Conservation (phyloP, 1,139 yeast genomes). For the Geotrichum fermentans region DNA sequence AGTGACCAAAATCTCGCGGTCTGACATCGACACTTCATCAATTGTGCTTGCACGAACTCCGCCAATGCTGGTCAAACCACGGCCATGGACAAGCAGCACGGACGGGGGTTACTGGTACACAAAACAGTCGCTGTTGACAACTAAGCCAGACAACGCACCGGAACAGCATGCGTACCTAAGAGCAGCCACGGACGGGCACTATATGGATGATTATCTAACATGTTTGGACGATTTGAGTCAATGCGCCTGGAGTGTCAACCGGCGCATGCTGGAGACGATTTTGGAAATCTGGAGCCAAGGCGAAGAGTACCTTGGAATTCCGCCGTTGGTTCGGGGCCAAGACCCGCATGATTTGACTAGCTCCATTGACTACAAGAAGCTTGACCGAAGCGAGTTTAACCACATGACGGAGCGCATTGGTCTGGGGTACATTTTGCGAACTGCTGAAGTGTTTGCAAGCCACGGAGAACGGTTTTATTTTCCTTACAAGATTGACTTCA, state of each 20-base stretch:
- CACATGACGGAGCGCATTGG: slow-evolving; percentile 54
- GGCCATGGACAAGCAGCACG: slow-evolving; percentile 68
- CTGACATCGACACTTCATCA: slow-evolving; percentile 27
- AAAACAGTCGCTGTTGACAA: slow-evolving; percentile 54
- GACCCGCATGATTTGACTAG: slow-evolving; percentile 48
- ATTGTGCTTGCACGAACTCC: slow-evolving; percentile 64
- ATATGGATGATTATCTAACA: slow-evolving; percentile 55
- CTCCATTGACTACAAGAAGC: slow-evolving; percentile 53
- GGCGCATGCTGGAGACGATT: slow-evolving; percentile 56
- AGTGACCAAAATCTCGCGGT: slow-evolving; percentile 52
- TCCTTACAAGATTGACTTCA: slow-evolving; percentile 77
- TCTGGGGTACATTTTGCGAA: slow-evolving; percentile 55
- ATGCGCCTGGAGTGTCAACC: slow-evolving; percentile 85
- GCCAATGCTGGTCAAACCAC: slow-evolving; percentile 86
- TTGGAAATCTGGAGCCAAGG: slow-evolving; percentile 76
- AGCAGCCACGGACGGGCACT: slow-evolving; percentile 66
- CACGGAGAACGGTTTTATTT: slow-evolving; percentile 64
- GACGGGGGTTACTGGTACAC: slow-evolving; percentile 73
- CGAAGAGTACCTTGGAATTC: slow-evolving; percentile 64
- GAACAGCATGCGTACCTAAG: slow-evolving; percentile 77
- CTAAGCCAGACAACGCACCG: slow-evolving; percentile 56
- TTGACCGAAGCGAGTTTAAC: slow-evolving; percentile 51
- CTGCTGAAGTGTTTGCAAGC: slow-evolving; percentile 66
- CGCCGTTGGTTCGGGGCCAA: slow-evolving; percentile 54
- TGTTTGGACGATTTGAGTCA: slow-evolving; percentile 80